Evolutionary conservation across 306 rosid genomes (phyloP), one percentile per base, ranked within the genome.

Genomic region (Dalbergia cultrata): DNA sequence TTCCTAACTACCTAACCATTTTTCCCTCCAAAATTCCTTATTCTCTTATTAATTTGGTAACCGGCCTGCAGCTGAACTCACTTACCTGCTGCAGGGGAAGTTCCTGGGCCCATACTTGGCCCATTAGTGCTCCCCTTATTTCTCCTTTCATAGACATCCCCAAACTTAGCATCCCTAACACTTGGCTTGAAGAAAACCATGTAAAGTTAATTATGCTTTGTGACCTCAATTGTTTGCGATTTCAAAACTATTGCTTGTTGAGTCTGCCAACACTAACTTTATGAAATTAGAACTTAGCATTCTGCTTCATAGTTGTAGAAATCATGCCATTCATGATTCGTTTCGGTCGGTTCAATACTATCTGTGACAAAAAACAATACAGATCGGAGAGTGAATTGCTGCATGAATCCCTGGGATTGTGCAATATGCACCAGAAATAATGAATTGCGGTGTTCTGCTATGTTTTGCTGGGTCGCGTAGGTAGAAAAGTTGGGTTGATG

Each of bases 241-340:
- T 26, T 58, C 13, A 72, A 59, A 66, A 72, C 64, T 22, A 65
- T 35, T 56, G 18, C 72, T n/a, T 70, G 63, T 53, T 52, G 68
- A 71, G 75, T 44, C 77, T 49, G 41, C 45, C 64, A 19, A 35
- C 34, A 37, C 54, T 18, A 61, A 60, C 31, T 31, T 31, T 64
- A 53, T 35, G 60, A 62, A 37, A 59, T 4, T 19, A 49, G 52
- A 22, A 47, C 62, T 74, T 67, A n/a, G 41, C 16, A 58, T 21
- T 74, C 19, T 19, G 22, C 72, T 49, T 54, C 60, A 73, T 71
- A 50, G 57, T 50, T 14, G 57, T 50, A 16, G 17, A 50, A 50
- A 50, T 50, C 57, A 4, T 49, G 54, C 16, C 13, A 14, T 49
- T 49, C 16, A 14, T 49, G 54, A 49, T 49, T 49, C 6, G n/a